These are phyloP conservation scores for Baudoinia panamericana DNA, from an alignment of 495 filamentous ascomycete genomes.

Conservation along the genomic window DNA sequence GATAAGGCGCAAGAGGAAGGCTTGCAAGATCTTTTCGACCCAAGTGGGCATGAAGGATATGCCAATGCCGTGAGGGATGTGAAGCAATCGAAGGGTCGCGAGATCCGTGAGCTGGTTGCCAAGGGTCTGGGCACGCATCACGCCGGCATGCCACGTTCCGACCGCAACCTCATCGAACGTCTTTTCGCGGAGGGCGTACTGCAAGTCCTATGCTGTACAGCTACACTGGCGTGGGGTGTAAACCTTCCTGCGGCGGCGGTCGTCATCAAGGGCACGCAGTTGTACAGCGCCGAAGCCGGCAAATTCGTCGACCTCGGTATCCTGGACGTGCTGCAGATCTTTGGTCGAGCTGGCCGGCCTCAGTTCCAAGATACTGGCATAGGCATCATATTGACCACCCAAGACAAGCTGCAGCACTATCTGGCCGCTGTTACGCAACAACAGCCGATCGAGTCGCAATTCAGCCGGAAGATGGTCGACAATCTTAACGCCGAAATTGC, in stretches of 20 bases:
- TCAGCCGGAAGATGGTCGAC: constrained; percentile 82
- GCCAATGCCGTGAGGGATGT: constrained; percentile 65
- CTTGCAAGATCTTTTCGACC: constrained; percentile 70
- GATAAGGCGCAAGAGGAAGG: constrained; percentile 74
- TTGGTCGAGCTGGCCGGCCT: constrained; percentile 91
- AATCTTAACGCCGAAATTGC: constrained; percentile 94
- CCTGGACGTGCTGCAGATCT: constrained; percentile 94
- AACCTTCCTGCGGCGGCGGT: constrained; percentile 96
- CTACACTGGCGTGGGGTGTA: constrained; percentile 96
- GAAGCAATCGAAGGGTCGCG: constrained; percentile 65
- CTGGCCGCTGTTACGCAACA: constrained; percentile 86
- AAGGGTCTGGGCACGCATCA: constrained; percentile 93
- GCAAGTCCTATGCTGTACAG: constrained; percentile 95
- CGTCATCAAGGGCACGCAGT: constrained; percentile 92
- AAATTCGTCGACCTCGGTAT: constrained; percentile 96
- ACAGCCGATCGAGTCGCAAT: constrained; percentile 87
- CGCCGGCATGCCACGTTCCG: constrained; percentile 83
- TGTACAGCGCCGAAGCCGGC: constrained; percentile 91
- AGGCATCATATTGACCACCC: constrained; percentile 90
- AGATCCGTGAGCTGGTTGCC: constrained; percentile 75
- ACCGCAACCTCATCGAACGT: constrained; percentile 84
- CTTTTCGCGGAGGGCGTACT: constrained; percentile 79
- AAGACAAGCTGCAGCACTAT: constrained; percentile 88
- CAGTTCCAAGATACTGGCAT: constrained; percentile 95
- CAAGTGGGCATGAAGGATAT: constrained; percentile 53